A percentile compares a stretch with the other conserved stretches of the same genome.
These are phyloP conservation scores for Hevea brasiliensis DNA, from an alignment of 345 rosid species.

Conservation along the genomic window DNA sequence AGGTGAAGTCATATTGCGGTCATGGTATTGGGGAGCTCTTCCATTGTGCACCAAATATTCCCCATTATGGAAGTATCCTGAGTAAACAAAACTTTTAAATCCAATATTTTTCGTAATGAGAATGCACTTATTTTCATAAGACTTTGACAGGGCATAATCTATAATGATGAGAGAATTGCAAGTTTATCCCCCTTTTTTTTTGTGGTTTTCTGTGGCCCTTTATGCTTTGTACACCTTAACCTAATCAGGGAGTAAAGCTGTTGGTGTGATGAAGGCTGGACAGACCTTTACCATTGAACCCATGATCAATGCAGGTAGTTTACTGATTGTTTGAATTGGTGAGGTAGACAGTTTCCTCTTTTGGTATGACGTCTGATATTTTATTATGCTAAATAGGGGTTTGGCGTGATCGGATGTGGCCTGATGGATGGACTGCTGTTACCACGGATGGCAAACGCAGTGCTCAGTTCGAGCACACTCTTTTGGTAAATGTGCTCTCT, in stretches of 20 bases:
- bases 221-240: constrained; percentile 38
- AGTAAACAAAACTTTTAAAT: constrained; percentile 8
- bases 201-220: constrained; percentile 1
- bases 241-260: constrained; percentile 83
- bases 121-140: background rate
- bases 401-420: constrained; percentile 95
- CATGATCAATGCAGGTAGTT: constrained; percentile 89
- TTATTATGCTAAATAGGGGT: constrained; percentile 42
- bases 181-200: background rate
- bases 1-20: constrained; percentile 94
- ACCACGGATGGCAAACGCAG: constrained; percentile 93
- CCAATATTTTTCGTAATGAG: background rate
- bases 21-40: constrained; percentile 98
- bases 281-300: constrained; percentile 98
- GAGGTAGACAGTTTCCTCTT: background rate
- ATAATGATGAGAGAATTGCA: no score
- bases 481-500: constrained; percentile 50
- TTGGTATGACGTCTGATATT: background rate
- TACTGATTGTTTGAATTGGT: background rate
- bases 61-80: constrained; percentile 92
- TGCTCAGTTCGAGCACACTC: constrained; percentile 98
- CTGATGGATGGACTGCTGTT: constrained; percentile 98
- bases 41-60: constrained; percentile 97
- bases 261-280: constrained; percentile 95
- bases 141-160: background rate